Percentiles rank a stretch among this genome's conserved stretches.
phyloP scores from a whole-genome alignment of 78 protist species.

The Dictyostelium citrinum region DNA sequence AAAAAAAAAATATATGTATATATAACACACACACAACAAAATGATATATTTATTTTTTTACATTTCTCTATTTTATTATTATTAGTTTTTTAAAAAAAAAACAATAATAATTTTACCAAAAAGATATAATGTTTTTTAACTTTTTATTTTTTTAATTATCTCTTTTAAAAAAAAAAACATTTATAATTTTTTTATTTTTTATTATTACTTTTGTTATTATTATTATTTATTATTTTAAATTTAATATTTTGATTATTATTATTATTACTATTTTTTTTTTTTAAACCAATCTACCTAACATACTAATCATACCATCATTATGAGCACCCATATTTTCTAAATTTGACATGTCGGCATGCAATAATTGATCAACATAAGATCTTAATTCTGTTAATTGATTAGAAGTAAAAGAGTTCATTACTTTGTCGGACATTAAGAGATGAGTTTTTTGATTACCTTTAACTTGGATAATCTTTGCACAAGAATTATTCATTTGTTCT shows the following conservation, averaged over 20 bases:
- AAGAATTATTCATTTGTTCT: constrained; percentile 26
- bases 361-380: neutral
- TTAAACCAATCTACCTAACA: constrained; percentile 50
- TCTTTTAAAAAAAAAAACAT: neutral
- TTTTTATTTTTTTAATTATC: neutral
- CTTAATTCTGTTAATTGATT: neutral
- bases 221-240: neutral
- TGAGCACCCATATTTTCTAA: constrained; percentile 41
- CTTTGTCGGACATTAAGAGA: constrained; percentile 20
- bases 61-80: neutral
- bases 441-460: neutral
- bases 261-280: neutral
- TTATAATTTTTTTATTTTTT: neutral
- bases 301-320: constrained; percentile 35
- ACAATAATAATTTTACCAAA: too few species aligned
- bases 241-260: neutral
- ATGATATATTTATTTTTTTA: too few species aligned
- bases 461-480: constrained; percentile 20
- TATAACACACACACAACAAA: too few species aligned
- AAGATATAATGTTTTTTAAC: too few species aligned
- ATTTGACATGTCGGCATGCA: constrained; percentile 20
- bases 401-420: neutral
- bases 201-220: neutral
- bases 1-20: too few species aligned
- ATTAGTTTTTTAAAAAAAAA: too few species aligned